Base-by-base conservation (phyloP, 139 green algal species). In the Tetraselmis chui region DNA sequence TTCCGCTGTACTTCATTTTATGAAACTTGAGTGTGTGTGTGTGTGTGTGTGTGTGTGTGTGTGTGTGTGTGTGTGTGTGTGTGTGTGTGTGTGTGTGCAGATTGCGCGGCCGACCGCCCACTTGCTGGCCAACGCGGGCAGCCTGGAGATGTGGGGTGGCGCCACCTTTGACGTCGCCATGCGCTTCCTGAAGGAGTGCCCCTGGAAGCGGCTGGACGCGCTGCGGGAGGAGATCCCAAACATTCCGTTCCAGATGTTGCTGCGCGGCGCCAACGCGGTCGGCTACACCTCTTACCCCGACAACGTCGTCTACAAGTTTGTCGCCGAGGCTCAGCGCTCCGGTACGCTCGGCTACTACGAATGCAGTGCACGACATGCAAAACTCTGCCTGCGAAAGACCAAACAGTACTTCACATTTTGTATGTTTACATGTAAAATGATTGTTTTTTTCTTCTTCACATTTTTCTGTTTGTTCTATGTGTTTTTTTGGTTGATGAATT, bases 171-270 rank as follows among this genome's bases (percentile, higher is more conserved):
- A 98, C 84, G 95, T 98, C 11, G 91, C 94, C 2, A 90, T 97
- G 82, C 91, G 84, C 32, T 87, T 88, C 84, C 78, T 89, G 74
- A 76, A 59, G 78, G 95, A 98, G 89, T 95, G 91, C 87, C 95
- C 95, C 59, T 98, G 95, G 95, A 81, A 85, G 59, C 90, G 95
- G n/a, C 88, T 98, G 83, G 93, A 98, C 85, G 77, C 89, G 85
- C 89, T 98, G 79, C 83, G 95, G 28, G 91, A 97, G 86, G 67
- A 84, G 23, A 86, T 98, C 23, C 95, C 95, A 79, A 96, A 97
- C 89, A 94, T 98, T 83, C 95, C 95, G 24, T 98, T 98, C 90
- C 93, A 98, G 92, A 98, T 98, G 95, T 89, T 98, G 76, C 84
- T 98, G 74, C 90, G 95, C 24, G 95, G 95, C 27, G 92, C 92